phyloP scores from a whole-genome alignment of 108 stramenopile species.

The Bacterosira constricta region DNA sequence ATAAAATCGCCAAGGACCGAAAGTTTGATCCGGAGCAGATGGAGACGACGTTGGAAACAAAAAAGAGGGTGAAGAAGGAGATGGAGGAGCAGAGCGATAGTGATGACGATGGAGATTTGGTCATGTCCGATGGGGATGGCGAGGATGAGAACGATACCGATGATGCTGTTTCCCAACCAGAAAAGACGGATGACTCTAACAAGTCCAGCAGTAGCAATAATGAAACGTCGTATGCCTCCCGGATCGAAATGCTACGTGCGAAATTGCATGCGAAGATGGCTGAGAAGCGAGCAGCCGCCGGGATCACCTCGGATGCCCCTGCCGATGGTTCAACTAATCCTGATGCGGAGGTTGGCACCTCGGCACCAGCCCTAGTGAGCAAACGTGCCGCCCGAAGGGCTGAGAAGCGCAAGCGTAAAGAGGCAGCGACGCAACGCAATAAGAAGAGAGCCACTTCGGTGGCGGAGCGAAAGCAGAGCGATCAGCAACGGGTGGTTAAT shows the following conservation, averaged over 20 bases:
- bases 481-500: constrained; percentile 37
- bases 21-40: constrained; percentile 75
- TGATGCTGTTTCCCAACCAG: not conserved
- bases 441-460: constrained; percentile 49
- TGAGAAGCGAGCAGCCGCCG: constrained; percentile 51
- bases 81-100: constrained; percentile 39
- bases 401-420: constrained; percentile 73
- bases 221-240: constrained; percentile 46
- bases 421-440: constrained; percentile 65
- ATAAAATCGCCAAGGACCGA: constrained; percentile 72
- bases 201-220: not conserved
- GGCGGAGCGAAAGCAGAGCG: constrained; percentile 20
- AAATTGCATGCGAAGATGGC: constrained; percentile 83
- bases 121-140: constrained; percentile 24
- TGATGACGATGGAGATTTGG: constrained; percentile 28
- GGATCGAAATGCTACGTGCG: constrained; percentile 83
- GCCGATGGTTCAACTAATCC: constrained; percentile 5
- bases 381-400: constrained; percentile 88
- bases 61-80: constrained; percentile 62
- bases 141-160: constrained; percentile 17
- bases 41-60: constrained; percentile 73
- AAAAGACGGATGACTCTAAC: not conserved
- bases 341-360: constrained; percentile 5
- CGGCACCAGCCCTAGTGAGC: constrained; percentile 55
- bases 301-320: not conserved